Base-by-base conservation (phyloP, 176 grass and related monocot genomes). In the Melocanna baccifera region DNA sequence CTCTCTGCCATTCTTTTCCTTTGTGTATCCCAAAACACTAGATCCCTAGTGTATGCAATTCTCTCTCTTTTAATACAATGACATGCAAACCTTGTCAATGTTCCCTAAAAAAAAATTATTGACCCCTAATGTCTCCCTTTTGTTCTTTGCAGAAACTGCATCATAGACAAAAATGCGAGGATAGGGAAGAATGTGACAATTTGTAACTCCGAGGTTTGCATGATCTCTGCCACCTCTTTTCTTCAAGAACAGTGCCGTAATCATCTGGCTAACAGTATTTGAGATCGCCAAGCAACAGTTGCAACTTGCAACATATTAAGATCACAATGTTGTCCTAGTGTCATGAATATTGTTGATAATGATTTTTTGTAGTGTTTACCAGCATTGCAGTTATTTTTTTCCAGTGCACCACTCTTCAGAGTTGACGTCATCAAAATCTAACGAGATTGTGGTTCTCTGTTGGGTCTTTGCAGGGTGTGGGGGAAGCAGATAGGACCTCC, bases 161-260 rank as follows among this genome's bases (percentile, higher is more conserved):
- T 97, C 66, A 93, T 97, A 76, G 95, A 94, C 74, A 94, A 97
- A 80, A 94, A 97, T 79, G 95, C 88, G 12, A 93, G 89, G 76
- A 94, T 93, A 83, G 95, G 95, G 64, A 91, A 92, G 84, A 91
- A 93, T 51, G 95, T 94, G 26, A 80, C 65, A 1, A 94, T 97
- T 39, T 47, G 91, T 14, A 97, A 97, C 57, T 69, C 92, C 28
- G 92, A 97, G 72, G 92, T 94, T 90, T 40, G 67, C 23, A 56
- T 89, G 63, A 29, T 75, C 26, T 59, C 53, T 59, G 29, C 73
- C 62, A 59, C 70, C 28, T 77, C 50, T 7, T 80, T 45, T 83
- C 4, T 85, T 64, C 19, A 19, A 34, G 57, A 77, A 73, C 20
- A 61, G 18, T 61, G 23, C 2, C 16, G 70, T 58, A 41, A 40